These are phyloP conservation scores for Exserohilum rostratum DNA, from an alignment of 2,329 filamentous ascomycete species.

Conservation along the genomic window DNA sequence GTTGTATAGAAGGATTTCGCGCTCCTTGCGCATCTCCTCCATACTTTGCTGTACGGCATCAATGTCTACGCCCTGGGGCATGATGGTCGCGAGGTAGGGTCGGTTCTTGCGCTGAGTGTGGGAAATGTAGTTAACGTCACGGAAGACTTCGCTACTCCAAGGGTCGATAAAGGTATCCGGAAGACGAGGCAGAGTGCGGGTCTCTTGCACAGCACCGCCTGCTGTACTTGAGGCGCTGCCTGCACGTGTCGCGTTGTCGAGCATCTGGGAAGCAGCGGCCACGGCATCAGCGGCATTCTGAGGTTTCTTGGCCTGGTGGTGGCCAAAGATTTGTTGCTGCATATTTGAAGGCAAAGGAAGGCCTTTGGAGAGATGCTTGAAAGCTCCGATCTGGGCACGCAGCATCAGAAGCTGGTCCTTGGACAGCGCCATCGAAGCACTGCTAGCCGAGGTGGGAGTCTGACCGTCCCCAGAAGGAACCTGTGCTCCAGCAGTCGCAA, in stretches of 20 bases:
- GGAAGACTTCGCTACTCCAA: slow-evolving; percentile 51
- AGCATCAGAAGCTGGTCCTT: slow-evolving; percentile 79
- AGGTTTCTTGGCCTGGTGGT: slow-evolving; percentile 65
- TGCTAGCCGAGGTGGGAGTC: slow-evolving; percentile 40
- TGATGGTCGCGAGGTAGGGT: slow-evolving; percentile 81
- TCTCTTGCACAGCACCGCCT: slow-evolving; percentile 45
- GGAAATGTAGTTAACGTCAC: slow-evolving; percentile 76
- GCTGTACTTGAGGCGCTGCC: slow-evolving; percentile 44
- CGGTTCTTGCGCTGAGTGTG: slow-evolving; percentile 79
- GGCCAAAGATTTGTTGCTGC: slow-evolving; percentile 82
- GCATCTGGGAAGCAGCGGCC: slow-evolving; percentile 55
- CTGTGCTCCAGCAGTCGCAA: slow-evolving; percentile 33
- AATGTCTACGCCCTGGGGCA: slow-evolving; percentile 86
- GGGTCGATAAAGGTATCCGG: slow-evolving; percentile 61
- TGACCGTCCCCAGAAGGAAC: slow-evolving; percentile 49
- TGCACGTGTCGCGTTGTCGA: slow-evolving; percentile 58
- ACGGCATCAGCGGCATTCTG: slow-evolving; percentile 49
- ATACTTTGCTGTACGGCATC: slow-evolving; percentile 59
- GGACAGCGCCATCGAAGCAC: slow-evolving; percentile 31
- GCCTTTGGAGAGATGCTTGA: slow-evolving; percentile 89
- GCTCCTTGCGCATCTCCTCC: slow-evolving; percentile 74
- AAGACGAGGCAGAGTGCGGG: slow-evolving; percentile 44
- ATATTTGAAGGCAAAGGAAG: slow-evolving; percentile 77
- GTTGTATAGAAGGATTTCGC: slow-evolving; percentile 88
- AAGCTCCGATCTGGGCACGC: slow-evolving; percentile 86